Evolutionary conservation across 2,329 filamentous ascomycete species (phyloP), one percentile per base, ranked within the genome.

Genomic region (Ophiostoma novo-ulmi): DNA sequence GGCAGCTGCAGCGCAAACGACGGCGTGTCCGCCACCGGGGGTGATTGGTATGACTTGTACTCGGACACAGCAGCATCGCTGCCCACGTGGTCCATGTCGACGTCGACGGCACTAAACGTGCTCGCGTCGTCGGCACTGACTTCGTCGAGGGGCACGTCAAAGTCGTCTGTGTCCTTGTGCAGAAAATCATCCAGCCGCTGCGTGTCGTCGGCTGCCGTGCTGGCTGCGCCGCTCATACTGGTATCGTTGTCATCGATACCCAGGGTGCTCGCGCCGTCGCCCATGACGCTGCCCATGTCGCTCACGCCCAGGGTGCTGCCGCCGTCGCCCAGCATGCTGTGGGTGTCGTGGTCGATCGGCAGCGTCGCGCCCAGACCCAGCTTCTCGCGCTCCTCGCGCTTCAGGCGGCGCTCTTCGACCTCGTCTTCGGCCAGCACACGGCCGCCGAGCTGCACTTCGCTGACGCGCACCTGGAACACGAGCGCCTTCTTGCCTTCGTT

Each of bases 401-500:
- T 26, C 36, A 38, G 26, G 31, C 22, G 31, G 71, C 44, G 72
- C 44, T 76, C 77, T 13, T 85, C 81, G 5, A 88, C 80, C 67
- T 94, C 91, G 73, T 94, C 91, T 0, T 85, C 84, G 11, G 86
- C 84, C 3, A 97, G 83, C 1, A 97, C 91, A 31, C 93, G 87
- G 0, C 93, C 93, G 14, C 93, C 93, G 3, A 97, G 81, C 75
- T 91, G 87, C 44, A 97, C 85, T 76, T 98, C 94, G 74, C 88
- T 91, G 10, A 91, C 87, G 39, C 86, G 86, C 36, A 97, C 92
- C 71, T 87, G 85, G 77, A 97, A 97, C 67, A 91, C 90, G 1
- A 99, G 75, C 11, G 85, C 95, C 77, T 92, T 94, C 77, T 89
- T 91, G 6, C 91, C 95, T 75, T 97, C 93, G 67, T 87, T 89